Conservation (phyloP, 805 yeast species). For the Wickerhamiella shivajii region DNA sequence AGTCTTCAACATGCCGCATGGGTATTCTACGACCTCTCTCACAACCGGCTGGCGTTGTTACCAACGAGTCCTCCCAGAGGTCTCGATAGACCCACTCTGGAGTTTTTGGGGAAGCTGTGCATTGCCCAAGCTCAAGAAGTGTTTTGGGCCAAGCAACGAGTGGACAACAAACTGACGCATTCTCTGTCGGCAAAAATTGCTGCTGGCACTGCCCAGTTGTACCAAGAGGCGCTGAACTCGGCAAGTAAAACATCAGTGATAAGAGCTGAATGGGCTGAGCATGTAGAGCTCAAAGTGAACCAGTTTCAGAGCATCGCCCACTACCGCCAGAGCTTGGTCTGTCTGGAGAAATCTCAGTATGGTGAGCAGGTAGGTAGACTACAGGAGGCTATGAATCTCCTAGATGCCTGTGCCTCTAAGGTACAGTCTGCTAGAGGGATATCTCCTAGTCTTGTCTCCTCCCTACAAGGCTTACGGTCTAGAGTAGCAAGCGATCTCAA, state of each 20-base stretch:
- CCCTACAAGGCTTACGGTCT: conserved; percentile 35
- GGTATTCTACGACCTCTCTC: conserved; percentile 31
- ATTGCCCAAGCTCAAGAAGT: conserved; percentile 81
- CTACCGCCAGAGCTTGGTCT: conserved; percentile 41
- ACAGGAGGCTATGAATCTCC: conserved; percentile 23
- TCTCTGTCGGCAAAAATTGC: conserved; percentile 51
- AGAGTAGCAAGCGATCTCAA: conserved; percentile 33
- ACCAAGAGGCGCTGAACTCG: conserved; percentile 31
- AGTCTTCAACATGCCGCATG: conserved; percentile 64
- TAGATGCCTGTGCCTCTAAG: no score
- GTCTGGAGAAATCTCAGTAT: conserved; percentile 36
- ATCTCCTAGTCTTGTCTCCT: conserved; percentile 34
- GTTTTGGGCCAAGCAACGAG: conserved; percentile 61
- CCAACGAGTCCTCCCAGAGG: conserved; percentile 28
- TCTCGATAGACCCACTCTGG: conserved; percentile 36
- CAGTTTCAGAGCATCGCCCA: conserved; percentile 65
- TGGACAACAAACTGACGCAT: conserved; percentile 35
- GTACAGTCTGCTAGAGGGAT: no score
- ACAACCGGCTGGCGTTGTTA: conserved; percentile 17
- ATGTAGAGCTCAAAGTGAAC: conserved; percentile 38
- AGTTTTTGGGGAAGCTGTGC: conserved; percentile 38
- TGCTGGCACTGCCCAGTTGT: conserved; percentile 43
- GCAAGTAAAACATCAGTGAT: conserved; percentile 36
- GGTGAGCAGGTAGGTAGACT: conserved; percentile 62
- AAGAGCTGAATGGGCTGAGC: conserved; percentile 52